These are phyloP conservation scores for Wallemia ichthyophaga DNA, from an alignment of 1,284 basidiomycete genomes.

Conservation along the genomic window DNA sequence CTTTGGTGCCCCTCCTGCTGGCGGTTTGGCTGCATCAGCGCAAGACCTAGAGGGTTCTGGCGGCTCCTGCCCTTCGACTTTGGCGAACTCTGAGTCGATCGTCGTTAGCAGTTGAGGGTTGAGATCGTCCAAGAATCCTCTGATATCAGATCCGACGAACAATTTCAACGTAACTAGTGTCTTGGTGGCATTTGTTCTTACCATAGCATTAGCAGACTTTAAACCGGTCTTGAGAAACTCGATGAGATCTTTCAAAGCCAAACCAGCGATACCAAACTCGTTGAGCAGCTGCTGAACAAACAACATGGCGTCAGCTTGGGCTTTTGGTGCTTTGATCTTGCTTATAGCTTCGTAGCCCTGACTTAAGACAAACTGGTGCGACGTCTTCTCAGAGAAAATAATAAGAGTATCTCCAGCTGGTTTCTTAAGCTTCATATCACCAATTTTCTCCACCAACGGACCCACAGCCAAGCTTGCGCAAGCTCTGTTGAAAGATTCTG, in stretches of 20 bases:
- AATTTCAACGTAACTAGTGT: slow-evolving; percentile 68
- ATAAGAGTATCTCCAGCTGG: slow-evolving; percentile 68
- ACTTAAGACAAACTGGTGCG: slow-evolving; percentile 69
- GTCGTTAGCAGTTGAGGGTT: slow-evolving; percentile 81
- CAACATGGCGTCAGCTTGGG: slow-evolving; percentile 60
- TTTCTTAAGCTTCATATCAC: slow-evolving; percentile 89
- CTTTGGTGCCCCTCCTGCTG: slow-evolving; percentile 14
- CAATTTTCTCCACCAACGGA: slow-evolving; percentile 80
- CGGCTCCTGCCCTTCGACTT: slow-evolving; percentile 45
- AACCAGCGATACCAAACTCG: slow-evolving; percentile 77
- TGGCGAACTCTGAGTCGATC: slow-evolving; percentile 75
- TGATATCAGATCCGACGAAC: slow-evolving; percentile 70
- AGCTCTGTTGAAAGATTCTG: slow-evolving; percentile 54
- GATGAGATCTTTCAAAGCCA: slow-evolving; percentile 57
- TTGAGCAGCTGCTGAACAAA: slow-evolving; percentile 67
- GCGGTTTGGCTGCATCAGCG: slow-evolving; percentile 27
- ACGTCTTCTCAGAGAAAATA: slow-evolving; percentile 67
- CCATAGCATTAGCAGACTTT: slow-evolving; percentile 77
- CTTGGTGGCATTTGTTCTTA: slow-evolving; percentile 84
- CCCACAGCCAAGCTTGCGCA: slow-evolving; percentile 53
- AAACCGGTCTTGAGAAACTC: slow-evolving; percentile 66
- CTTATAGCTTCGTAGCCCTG: slow-evolving; percentile 83
- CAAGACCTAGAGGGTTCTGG: slow-evolving; percentile 54
- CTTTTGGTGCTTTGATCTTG: slow-evolving; percentile 92
- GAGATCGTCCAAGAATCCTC: slow-evolving; percentile 69